Conservation (phyloP, 345 rosid genomes). For the Salix exigua region DNA sequence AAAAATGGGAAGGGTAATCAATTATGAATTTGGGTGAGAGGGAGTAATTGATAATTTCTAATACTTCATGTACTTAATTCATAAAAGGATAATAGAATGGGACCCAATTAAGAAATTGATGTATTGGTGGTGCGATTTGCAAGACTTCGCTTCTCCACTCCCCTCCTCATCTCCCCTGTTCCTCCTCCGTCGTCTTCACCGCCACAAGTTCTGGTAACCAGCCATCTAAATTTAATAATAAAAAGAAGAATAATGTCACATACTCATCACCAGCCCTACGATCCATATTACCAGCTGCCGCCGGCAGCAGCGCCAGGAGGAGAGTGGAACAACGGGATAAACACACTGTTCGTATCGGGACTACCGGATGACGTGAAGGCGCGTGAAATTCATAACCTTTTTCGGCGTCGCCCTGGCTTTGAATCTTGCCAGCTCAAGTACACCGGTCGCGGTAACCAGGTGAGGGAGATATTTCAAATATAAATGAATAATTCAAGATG, state of each 20-base stretch:
- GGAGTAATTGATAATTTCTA: no score
- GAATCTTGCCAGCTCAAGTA: slow-evolving; percentile 86
- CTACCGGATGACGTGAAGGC: slow-evolving; percentile 85
- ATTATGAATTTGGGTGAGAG: no score
- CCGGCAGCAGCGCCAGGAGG: slow-evolving; percentile 10
- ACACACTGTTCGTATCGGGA: slow-evolving; percentile 79
- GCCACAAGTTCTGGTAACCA: no score
- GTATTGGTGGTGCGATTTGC: no score
- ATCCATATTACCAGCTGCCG: slow-evolving; percentile 44
- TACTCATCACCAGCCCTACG: slow-evolving; percentile 44
- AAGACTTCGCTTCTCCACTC: no score
- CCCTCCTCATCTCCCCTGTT: no score
- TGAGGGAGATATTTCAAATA: background rate
- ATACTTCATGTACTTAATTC: no score
- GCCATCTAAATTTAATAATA: no score
- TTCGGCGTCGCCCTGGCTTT: slow-evolving; percentile 71
- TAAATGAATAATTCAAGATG: background rate
- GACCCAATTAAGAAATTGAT: no score
- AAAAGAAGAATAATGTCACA: slow-evolving; percentile 34
- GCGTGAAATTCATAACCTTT: slow-evolving; percentile 89
- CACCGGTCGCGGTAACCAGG: slow-evolving; percentile 93
- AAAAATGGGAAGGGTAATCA: no score
- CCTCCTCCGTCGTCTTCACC: no score
- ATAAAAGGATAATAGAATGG: no score
- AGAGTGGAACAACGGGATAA: slow-evolving; percentile 38